Conservation (phyloP, 371 early-diverging fungal genomes). For the Amoeboaphelidium occidentale region DNA sequence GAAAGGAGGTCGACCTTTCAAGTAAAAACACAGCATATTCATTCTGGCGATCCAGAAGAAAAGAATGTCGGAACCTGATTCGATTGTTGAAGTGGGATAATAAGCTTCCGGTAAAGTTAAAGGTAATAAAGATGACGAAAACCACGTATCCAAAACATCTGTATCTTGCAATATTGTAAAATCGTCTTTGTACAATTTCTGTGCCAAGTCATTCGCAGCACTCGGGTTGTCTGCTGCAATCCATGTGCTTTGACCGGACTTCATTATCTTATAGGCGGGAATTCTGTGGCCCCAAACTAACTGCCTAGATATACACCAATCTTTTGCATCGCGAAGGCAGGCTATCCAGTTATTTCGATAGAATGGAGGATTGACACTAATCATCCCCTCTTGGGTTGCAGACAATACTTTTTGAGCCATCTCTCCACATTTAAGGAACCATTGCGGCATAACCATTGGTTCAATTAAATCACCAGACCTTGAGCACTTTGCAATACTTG, state of each 20-base stretch:
- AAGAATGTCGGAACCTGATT: constrained; percentile 98
- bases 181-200: constrained; percentile 22
- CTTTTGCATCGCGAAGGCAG: constrained; percentile 90
- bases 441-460: constrained; percentile 95
- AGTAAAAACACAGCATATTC: constrained; percentile 94
- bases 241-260: no score
- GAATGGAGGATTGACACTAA: constrained; percentile 68
- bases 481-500: no score
- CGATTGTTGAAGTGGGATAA: constrained; percentile 82
- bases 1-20: constrained; percentile 89
- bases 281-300: constrained; percentile 99
- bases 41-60: constrained; percentile 99
- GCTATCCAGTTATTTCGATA: constrained; percentile 85
- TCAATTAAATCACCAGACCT: constrained; percentile 94
- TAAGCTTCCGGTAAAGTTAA: constrained; percentile 67
- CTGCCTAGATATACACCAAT: constrained; percentile 95
- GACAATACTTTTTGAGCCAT: constrained; percentile 78
- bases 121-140: constrained; percentile 98
- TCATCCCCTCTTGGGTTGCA: constrained; percentile 56
- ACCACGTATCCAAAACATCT: constrained; percentile 99
- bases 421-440: constrained; percentile 89
- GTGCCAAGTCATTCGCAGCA: no score
- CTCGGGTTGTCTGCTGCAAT: no score
- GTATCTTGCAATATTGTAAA: constrained; percentile 57
- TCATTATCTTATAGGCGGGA: no score